Base-by-base conservation (phyloP, 192 early-diverging fungal genomes). In the Coemansia guatemalensis region DNA sequence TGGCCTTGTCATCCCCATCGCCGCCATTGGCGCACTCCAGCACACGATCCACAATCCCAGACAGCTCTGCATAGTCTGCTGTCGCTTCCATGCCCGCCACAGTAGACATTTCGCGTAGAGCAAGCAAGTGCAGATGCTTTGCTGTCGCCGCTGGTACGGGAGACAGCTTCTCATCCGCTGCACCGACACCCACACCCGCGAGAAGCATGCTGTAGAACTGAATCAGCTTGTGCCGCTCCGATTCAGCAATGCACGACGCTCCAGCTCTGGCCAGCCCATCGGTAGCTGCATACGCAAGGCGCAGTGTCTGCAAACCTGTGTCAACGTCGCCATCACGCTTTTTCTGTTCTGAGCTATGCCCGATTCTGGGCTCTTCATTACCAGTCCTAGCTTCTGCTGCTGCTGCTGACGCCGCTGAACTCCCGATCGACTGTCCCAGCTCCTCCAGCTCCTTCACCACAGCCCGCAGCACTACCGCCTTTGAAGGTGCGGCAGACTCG, bases 381-480 rank as follows among this genome's bases (percentile, higher is more conserved):
- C 11, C 11, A 39, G 23, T 21, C 7, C 32, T 29, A 51, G 23
- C 49, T 27, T 3, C 51, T 53, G 20, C 11, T 17, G 47, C n/a
- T 17, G 33, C 30, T 11, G 26, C 25, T 48, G 41, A 9, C 33
- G 33, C 24, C 56, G 33, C 27, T 41, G 50, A 24, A 22, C 49
- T 33, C 23, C 59, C 30, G 5, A 53, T 53, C 27, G 58, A 25
- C 24, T 25, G 49, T 12, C 24, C 21, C 26, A 71, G 33, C 3
- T 71, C 56, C 47, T 71, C 68, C 25, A 71, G 68, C 60, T 76
- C 74, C 9, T 44, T 67, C 23, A 58, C 57, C 20, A 76, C 21
- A 0, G 64, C 74, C 8, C 60, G 60, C 49, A 76, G 60, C 27
- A 26, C 44, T 4, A 54, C 48, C n/a, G 44, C 60, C 39, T 58